These are phyloP conservation scores for Falciphora oryzae DNA, from an alignment of 2,329 filamentous ascomycete species.

Conservation along the genomic window DNA sequence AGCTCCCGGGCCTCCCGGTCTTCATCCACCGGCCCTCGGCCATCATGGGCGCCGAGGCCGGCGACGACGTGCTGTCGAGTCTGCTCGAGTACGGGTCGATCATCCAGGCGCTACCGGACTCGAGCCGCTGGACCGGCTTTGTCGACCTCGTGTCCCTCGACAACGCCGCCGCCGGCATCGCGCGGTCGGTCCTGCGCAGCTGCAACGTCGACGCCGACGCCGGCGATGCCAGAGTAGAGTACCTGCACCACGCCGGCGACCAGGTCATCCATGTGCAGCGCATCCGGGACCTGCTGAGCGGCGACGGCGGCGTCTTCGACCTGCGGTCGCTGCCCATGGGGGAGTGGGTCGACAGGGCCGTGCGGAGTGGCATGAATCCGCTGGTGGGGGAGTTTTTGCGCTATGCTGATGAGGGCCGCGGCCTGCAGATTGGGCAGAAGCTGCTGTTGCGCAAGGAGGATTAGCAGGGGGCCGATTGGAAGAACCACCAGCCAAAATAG, in stretches of 20 bases:
- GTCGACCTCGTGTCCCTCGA: slow-evolving; percentile 13
- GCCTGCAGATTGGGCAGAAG: slow-evolving; percentile 9
- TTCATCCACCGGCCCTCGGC: slow-evolving; percentile 5
- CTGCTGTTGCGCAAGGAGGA: slow-evolving; percentile 8
- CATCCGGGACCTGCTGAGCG: slow-evolving; percentile 11
- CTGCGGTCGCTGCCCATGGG: slow-evolving; percentile 11
- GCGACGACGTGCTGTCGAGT: slow-evolving; percentile 1
- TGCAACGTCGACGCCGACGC: not conserved
- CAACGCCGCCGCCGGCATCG: slow-evolving; percentile 10
- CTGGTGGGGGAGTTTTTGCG: slow-evolving; percentile 13
- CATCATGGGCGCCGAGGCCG: not conserved
- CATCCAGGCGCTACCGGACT: slow-evolving; percentile 9
- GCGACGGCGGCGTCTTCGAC: not conserved
- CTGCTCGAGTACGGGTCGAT: not conserved
- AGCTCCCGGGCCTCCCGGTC: not conserved
- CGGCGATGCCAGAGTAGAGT: slow-evolving; percentile 8
- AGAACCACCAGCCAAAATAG: too few relatives aligned
- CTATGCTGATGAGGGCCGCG: slow-evolving; percentile 9
- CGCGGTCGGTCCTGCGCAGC: slow-evolving; percentile 3
- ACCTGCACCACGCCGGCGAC: slow-evolving; percentile 11
- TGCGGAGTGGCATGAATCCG: slow-evolving; percentile 9
- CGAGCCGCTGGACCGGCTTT: slow-evolving; percentile 11
- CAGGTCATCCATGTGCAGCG: slow-evolving; percentile 10
- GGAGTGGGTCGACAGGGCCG: slow-evolving; percentile 13
- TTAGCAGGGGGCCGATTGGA: not conserved